Conservation (phyloP, 345 rosid species). For the Hirschfeldia incana region DNA sequence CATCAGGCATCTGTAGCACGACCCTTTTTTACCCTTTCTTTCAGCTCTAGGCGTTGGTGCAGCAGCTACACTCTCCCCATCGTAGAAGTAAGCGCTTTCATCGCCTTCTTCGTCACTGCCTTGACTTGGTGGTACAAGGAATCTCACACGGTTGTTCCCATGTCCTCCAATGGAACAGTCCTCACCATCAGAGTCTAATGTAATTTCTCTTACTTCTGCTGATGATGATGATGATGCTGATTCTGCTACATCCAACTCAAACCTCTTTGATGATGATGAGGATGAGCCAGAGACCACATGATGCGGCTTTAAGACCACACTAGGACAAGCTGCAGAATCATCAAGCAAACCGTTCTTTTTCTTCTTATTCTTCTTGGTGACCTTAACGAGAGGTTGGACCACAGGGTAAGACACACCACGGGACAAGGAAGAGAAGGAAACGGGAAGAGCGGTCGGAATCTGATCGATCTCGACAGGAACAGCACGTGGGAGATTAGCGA, state of each 20-base stretch:
- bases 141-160: conserved; percentile 51
- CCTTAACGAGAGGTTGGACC: conserved; percentile 50
- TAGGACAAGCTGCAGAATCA: conserved; percentile 19
- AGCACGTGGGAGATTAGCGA: conserved; percentile 57
- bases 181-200: conserved; percentile 20
- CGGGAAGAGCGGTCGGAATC: conserved; percentile 64
- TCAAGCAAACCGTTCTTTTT: background rate
- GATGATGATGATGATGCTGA: conserved; percentile 6
- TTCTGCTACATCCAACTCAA: too few species aligned
- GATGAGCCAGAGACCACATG: conserved; percentile 38
- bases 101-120: conserved; percentile 21
- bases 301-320: conserved; percentile 24
- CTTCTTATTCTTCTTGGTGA: conserved; percentile 27
- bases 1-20: conserved; percentile 70
- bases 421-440: conserved; percentile 40
- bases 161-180: conserved; percentile 36
- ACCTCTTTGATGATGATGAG: conserved; percentile 10
- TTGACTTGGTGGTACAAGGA: conserved; percentile 55
- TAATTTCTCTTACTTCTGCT: conserved; percentile 1
- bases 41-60: conserved; percentile 44
- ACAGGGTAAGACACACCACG: conserved; percentile 52
- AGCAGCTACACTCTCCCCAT: conserved; percentile 36
- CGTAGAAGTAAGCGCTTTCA: conserved; percentile 46
- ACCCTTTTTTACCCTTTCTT: conserved; percentile 68
- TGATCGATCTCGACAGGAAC: conserved; percentile 56